These are phyloP conservation scores for Phytopythium helicoides DNA, from an alignment of 352 stramenopile genomes.

Conservation along the genomic window DNA sequence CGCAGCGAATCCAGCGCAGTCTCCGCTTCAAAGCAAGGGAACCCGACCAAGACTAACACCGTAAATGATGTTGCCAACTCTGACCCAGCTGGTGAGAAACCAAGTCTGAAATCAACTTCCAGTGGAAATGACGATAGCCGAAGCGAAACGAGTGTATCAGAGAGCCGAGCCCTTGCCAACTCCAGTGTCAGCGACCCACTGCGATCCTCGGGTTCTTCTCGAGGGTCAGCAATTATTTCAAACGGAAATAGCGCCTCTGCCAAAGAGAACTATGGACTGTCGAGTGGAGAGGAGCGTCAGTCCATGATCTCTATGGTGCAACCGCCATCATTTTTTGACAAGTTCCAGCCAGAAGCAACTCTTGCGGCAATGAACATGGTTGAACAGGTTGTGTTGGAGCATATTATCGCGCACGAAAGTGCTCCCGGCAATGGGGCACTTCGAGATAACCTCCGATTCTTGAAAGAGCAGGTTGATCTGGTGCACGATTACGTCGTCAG, in stretches of 20 bases:
- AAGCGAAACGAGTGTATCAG: background rate
- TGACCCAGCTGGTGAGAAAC: background rate
- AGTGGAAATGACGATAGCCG: constrained; percentile 1
- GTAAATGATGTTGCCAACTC: background rate
- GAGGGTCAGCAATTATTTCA: constrained; percentile 1
- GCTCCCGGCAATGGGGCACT: constrained; percentile 32
- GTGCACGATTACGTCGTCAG: constrained; percentile 67
- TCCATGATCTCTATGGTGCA: constrained; percentile 43
- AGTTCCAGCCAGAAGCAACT: constrained; percentile 58
- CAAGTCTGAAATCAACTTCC: background rate
- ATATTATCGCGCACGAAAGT: constrained; percentile 38
- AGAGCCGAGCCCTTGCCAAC: background rate
- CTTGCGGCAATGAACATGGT: constrained; percentile 57
- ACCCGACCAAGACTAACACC: no score
- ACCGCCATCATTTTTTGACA: constrained; percentile 38
- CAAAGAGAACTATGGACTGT: background rate
- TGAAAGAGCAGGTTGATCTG: constrained; percentile 71
- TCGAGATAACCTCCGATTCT: constrained; percentile 40
- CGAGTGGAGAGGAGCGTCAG: constrained; percentile 37
- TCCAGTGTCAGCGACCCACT: constrained; percentile 1
- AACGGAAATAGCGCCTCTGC: constrained; percentile 1
- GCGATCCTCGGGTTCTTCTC: constrained; percentile 5
- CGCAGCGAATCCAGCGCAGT: constrained; percentile 34
- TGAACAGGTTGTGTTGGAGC: constrained; percentile 50
- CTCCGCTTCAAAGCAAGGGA: constrained; percentile 8